Conservation (phyloP, 2,329 filamentous ascomycete genomes). For the Talaromyces atroroseus region DNA sequence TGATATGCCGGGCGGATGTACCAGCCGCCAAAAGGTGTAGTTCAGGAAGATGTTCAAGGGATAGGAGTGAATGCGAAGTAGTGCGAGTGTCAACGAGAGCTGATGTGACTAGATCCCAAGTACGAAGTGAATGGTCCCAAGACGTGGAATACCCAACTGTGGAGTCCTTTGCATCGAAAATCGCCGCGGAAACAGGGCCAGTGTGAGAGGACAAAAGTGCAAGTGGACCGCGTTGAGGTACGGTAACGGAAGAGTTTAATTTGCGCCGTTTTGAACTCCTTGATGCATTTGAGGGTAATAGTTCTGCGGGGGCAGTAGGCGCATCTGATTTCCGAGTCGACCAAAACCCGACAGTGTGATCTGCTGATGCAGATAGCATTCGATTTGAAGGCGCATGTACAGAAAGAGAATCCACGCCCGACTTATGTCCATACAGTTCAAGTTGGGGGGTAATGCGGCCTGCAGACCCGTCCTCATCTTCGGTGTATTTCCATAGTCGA, state of each 20-base stretch:
- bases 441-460: constrained; percentile 64
- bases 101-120: constrained; percentile 81
- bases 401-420: constrained; percentile 67
- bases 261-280: constrained; percentile 71
- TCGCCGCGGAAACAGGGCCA: constrained; percentile 67
- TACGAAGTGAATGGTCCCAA: constrained; percentile 84
- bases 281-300: constrained; percentile 62
- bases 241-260: constrained; percentile 52
- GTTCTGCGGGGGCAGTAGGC: constrained; percentile 63
- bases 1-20: constrained; percentile 80
- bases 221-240: constrained; percentile 71
- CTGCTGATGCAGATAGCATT: constrained; percentile 78
- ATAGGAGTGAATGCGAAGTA: constrained; percentile 77
- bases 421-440: constrained; percentile 78
- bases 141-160: constrained; percentile 90
- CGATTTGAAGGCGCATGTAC: constrained; percentile 68
- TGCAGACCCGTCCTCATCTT: constrained; percentile 56
- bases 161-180: constrained; percentile 78
- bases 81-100: constrained; percentile 74
- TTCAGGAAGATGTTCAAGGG: constrained; percentile 66
- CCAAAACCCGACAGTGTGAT: constrained; percentile 85
- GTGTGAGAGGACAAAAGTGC: constrained; percentile 67
- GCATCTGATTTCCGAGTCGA: constrained; percentile 70
- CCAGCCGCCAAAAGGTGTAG: constrained; percentile 64
- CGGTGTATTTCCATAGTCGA: constrained; percentile 81